Base-by-base conservation (phyloP, 345 rosid genomes). In the Pistacia vera region DNA sequence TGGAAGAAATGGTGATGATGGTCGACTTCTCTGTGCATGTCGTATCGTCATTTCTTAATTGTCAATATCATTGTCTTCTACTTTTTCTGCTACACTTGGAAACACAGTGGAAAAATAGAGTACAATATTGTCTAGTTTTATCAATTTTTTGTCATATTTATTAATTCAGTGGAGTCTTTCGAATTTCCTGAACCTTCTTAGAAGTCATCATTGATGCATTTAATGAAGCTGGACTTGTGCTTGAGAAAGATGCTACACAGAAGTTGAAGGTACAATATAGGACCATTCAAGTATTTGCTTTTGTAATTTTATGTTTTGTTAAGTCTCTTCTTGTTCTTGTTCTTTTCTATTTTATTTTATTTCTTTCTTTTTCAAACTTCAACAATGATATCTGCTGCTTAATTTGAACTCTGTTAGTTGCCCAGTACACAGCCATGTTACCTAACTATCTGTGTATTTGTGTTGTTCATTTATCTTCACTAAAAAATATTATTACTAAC, bases 181-280 rank as follows among this genome's bases (percentile, higher is more conserved):
- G 67, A 25, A 68, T 83, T 90, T 85, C 91, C 84, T 86, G 69
- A 88, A 73, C 84, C 77, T 64, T 79, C 78, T 62, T 84, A 93
- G 98, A 91, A 78, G 86, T 93, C 56, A 91, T 96, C 54, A 91
- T 63, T 56, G 92, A 96, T 75, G 97, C 92, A 79, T 96, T 88
- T 82, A 84, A 77, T 58, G 86, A 90, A 79, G 91, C 97, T 71
- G 97, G 98, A 81, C 97, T 96, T 75, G 99, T 93, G 71, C 77
- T 90, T 11, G 90, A 89, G 80, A 90, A 84, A 81, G 98, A 96
- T 86, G 89, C 85, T 67, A 87, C 84, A 44, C 88, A 87, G 1
- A 80, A 81, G 70, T 75, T 93, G 41, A 96, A 93, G 97, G 99
- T 92, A 81, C 76, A 46, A 41, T 70, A n/a, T 28, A 11, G 10